A percentile compares a stretch with the other conserved stretches of the same genome.
Conservation (phyloP, 1,284 basidiomycete genomes). For the Caloboletus inedulis region DNA sequence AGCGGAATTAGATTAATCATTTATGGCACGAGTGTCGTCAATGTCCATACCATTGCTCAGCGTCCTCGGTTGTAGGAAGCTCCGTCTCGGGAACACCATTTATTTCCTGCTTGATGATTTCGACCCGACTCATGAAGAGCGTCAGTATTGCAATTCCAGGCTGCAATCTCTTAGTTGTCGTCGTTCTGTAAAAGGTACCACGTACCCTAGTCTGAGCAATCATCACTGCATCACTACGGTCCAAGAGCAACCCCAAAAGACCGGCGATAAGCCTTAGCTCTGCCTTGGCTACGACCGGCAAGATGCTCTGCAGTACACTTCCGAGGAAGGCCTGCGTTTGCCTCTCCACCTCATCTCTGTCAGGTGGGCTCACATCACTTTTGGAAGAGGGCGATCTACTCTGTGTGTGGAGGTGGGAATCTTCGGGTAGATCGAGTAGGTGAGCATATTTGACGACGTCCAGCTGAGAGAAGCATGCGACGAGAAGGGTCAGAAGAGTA, state of each 20-base stretch:
- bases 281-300: slow-evolving; percentile 77
- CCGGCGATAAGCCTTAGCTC: slow-evolving; percentile 84
- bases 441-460: slow-evolving; percentile 82
- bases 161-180: slow-evolving; percentile 38
- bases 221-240: slow-evolving; percentile 73
- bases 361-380: slow-evolving; percentile 29
- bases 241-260: slow-evolving; percentile 80
- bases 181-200: slow-evolving; percentile 3
- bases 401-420: slow-evolving; percentile 36
- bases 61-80: slow-evolving; percentile 66
- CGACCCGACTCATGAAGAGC: slow-evolving; percentile 88
- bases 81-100: slow-evolving; percentile 51
- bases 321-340: slow-evolving; percentile 90
- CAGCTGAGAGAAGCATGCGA: slow-evolving; percentile 91
- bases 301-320: slow-evolving; percentile 82
- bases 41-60: slow-evolving; percentile 72
- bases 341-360: slow-evolving; percentile 73
- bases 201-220: slow-evolving; percentile 77
- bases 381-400: slow-evolving; percentile 21
- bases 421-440: slow-evolving; percentile 65
- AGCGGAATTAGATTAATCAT: too few relatives aligned
- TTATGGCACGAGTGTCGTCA: neutral
- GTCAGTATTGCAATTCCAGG: slow-evolving; percentile 93
- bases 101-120: slow-evolving; percentile 80
- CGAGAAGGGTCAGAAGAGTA: slow-evolving; percentile 86